A percentile compares a stretch with the other conserved stretches of the same genome.
These are phyloP conservation scores for Pleurotus tuoliensis DNA, from an alignment of 768 basidiomycete species.

Conservation along the genomic window DNA sequence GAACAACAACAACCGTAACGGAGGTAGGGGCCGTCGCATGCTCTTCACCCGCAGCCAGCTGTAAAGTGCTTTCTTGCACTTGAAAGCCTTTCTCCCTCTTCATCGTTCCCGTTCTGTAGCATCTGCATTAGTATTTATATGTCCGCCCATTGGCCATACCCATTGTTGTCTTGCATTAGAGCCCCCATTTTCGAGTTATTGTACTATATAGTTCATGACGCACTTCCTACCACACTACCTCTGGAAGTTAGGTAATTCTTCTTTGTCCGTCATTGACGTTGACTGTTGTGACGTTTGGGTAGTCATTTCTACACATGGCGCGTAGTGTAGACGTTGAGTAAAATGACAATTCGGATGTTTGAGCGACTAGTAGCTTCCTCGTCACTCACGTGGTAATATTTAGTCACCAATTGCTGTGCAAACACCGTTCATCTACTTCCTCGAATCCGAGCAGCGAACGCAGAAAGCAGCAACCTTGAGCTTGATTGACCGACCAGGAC, in stretches of 20 bases:
- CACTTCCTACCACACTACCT: slow-evolving; percentile 1
- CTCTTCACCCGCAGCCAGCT: slow-evolving; percentile 4
- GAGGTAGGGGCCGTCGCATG: slow-evolving; percentile 4
- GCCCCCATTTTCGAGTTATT: slow-evolving; percentile 7
- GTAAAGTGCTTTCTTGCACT: background rate
- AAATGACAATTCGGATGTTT: slow-evolving; percentile 8
- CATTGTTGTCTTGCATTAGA: background rate
- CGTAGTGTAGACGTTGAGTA: slow-evolving; percentile 1
- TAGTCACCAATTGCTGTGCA: background rate
- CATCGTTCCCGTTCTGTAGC: slow-evolving; percentile 1
- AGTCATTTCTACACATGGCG: slow-evolving; percentile 2
- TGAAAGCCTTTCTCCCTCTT: slow-evolving; percentile 1
- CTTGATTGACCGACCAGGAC: too few relatives aligned
- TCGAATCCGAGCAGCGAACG: too few relatives aligned
- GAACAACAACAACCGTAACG: slow-evolving; percentile 4
- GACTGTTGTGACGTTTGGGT: slow-evolving; percentile 7
- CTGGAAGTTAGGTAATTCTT: slow-evolving; percentile 9
- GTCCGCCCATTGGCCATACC: background rate
- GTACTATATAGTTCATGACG: slow-evolving; percentile 7
- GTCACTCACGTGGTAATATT: background rate
- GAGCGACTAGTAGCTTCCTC: background rate
- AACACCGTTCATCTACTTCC: background rate
- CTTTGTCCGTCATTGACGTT: slow-evolving; percentile 8
- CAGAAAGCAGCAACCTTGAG: too few relatives aligned
- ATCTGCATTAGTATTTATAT: slow-evolving; percentile 6